phyloP scores from a whole-genome alignment of 345 rosid species.

The Aquilaria sinensis region DNA sequence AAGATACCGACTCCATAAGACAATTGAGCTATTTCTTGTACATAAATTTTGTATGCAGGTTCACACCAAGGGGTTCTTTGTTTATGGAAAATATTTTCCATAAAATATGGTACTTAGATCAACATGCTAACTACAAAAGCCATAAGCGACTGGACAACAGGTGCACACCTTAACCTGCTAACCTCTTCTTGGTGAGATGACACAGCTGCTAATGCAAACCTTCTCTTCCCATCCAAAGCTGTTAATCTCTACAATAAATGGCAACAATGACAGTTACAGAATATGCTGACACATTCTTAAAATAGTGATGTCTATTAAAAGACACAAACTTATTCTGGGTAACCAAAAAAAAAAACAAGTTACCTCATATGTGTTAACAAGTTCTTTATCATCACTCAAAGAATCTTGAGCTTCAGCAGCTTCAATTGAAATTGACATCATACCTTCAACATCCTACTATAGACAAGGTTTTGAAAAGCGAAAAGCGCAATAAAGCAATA shows the following conservation, averaged over 20 bases:
- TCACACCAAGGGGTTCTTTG: too few species aligned
- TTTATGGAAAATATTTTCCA: too few species aligned
- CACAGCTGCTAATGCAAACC: constrained; percentile 96
- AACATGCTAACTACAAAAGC: neutral
- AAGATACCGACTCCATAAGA: too few species aligned
- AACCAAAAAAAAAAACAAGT: constrained; percentile 5
- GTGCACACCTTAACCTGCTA: constrained; percentile 75
- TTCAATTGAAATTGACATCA: constrained; percentile 99
- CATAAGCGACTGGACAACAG: constrained; percentile 10
- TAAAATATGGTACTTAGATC: neutral
- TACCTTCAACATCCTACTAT: constrained; percentile 92
- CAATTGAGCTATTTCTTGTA: too few species aligned
- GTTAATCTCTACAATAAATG: constrained; percentile 65
- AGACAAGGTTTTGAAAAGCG: constrained; percentile 10
- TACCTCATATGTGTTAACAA: constrained; percentile 95
- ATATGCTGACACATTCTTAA: neutral
- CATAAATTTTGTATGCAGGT: too few species aligned
- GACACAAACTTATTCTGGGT: neutral
- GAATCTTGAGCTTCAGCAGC: constrained; percentile 92
- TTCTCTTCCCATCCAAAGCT: constrained; percentile 95
- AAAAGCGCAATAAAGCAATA: neutral
- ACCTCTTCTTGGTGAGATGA: constrained; percentile 87
- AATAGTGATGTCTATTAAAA: neutral
- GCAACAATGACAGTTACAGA: constrained; percentile 5
- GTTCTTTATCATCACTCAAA: constrained; percentile 91